These are phyloP conservation scores for Colletotrichum simmondsii DNA, from an alignment of 2,329 filamentous ascomycete genomes.

Conservation along the genomic window DNA sequence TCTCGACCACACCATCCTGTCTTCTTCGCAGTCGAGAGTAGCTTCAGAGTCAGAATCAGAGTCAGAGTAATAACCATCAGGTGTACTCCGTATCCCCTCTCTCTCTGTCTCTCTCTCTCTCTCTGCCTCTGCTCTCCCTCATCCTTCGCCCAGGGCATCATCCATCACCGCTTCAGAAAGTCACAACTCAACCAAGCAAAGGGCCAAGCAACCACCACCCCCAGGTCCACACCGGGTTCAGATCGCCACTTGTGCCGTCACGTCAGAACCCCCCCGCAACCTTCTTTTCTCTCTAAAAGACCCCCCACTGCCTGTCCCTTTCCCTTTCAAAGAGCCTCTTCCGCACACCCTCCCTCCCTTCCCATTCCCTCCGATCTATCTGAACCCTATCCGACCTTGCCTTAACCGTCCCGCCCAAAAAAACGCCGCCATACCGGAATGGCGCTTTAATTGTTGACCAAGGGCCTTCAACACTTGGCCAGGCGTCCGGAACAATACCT, in stretches of 20 bases:
- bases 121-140: neutral
- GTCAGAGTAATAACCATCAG: neutral
- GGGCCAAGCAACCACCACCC: neutral
- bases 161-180: neutral
- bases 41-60: neutral
- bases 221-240: slow-evolving; percentile 22
- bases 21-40: neutral
- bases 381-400: slow-evolving; percentile 26
- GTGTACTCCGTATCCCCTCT: neutral
- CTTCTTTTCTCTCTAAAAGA: slow-evolving; percentile 34
- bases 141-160: neutral
- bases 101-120: neutral
- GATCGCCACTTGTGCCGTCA: slow-evolving; percentile 34
- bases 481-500: slow-evolving; percentile 24
- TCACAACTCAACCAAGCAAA: slow-evolving; percentile 1
- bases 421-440: slow-evolving; percentile 17
- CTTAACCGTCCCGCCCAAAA: slow-evolving; percentile 10
- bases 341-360: slow-evolving; percentile 30
- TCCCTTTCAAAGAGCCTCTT: slow-evolving; percentile 31
- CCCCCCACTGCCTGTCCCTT: slow-evolving; percentile 30
- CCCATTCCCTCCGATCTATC: slow-evolving; percentile 28
- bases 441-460: slow-evolving; percentile 27
- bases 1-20: slow-evolving; percentile 7
- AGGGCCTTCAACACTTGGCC: slow-evolving; percentile 33
- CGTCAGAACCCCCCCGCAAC: slow-evolving; percentile 34